A percentile compares a stretch with the other conserved stretches of the same genome.
phyloP scores from a whole-genome alignment of 1,139 yeast genomes.

The Groenewaldozyma auringiensis region DNA sequence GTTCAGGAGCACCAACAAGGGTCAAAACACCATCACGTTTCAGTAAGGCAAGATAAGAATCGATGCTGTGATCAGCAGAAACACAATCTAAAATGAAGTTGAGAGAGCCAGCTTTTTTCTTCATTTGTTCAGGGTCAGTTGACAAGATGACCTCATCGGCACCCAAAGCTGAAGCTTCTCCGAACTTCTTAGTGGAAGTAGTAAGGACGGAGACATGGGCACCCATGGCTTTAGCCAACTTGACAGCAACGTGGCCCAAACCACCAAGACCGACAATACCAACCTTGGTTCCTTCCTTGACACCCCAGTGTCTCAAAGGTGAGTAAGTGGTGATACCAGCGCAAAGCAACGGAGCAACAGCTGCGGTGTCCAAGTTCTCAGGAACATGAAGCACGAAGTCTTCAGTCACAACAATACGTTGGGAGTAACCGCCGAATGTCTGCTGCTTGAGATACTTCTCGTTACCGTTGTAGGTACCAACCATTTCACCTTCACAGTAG shows the following conservation, averaged over 20 bases:
- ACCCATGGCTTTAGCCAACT: slow-evolving; percentile 47
- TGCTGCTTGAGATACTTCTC: slow-evolving; percentile 20
- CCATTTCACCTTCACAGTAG: slow-evolving; percentile 39
- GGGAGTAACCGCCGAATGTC: slow-evolving; percentile 56
- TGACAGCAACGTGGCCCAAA: slow-evolving; percentile 48
- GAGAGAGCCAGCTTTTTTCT: slow-evolving; percentile 14
- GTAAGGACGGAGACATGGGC: slow-evolving; percentile 45
- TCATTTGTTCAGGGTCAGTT: slow-evolving; percentile 11
- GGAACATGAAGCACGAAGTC: slow-evolving; percentile 52
- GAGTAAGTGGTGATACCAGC: slow-evolving; percentile 59
- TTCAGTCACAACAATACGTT: slow-evolving; percentile 48
- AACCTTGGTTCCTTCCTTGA: slow-evolving; percentile 41
- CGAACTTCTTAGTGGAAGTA: slow-evolving; percentile 38
- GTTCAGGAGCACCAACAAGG: slow-evolving; percentile 14
- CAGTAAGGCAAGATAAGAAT: slow-evolving; percentile 19
- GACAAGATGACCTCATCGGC: slow-evolving; percentile 12
- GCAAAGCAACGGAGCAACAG: slow-evolving; percentile 60
- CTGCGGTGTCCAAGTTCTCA: slow-evolving; percentile 38
- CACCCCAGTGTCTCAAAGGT: slow-evolving; percentile 46
- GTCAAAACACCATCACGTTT: slow-evolving; percentile 23
- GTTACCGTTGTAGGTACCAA: slow-evolving; percentile 35
- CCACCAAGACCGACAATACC: slow-evolving; percentile 53
- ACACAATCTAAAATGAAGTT: slow-evolving; percentile 28
- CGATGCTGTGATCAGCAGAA: slow-evolving; percentile 21
- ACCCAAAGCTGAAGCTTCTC: slow-evolving; percentile 40